Base-by-base conservation (phyloP, 768 basidiomycete species). In the Phanerochaete sordida region DNA sequence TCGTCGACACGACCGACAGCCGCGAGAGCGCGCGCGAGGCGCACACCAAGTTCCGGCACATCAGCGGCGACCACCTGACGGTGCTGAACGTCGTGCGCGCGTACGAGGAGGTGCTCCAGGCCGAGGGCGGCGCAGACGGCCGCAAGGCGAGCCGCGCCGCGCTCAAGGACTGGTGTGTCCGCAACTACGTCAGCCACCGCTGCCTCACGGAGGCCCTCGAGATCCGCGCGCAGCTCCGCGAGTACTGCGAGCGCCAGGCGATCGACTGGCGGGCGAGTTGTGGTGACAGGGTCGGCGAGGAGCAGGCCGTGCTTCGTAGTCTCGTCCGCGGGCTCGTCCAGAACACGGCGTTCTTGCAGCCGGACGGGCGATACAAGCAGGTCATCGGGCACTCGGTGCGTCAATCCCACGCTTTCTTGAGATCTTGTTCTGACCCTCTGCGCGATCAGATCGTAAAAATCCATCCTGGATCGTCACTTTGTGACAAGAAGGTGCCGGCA, bases 1-100 rank as follows among this genome's bases (percentile, higher is more conserved):
- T 95, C 75, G 63, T 91, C 57, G 92, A 96, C 71, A 74, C 84
- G 15, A 80, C 81, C 21, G 87, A 93, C 58, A 80, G 88, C 31
- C 86, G 94, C 24, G 91, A 94, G 43, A 78, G 77, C 9, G 87
- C 88, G 4, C 75, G 81, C 0, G 87, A 87, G 53, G 86, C 86
- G 2, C 83, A 93, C 3, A 74, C 77, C 43, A 91, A 90, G 72
- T 98, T 98, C 70, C 77, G 84, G 7, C 91, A 95, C 73, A 76
- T 86, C 0, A 82, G 86, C 31, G 96, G 97, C 5, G 97, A 99
- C 72, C 97, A 99, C 72, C 77, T 95, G 63, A 95, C 92, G 23
- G 81, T 90, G 57, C 81, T 98, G 63, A 95, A 95, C 65, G 87
- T 87, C n/a, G 77, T 95, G 26, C 81, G 84, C 11, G 84, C 91